Conservation (phyloP, 805 yeast species). For the Yarrowia yakushimensis region DNA sequence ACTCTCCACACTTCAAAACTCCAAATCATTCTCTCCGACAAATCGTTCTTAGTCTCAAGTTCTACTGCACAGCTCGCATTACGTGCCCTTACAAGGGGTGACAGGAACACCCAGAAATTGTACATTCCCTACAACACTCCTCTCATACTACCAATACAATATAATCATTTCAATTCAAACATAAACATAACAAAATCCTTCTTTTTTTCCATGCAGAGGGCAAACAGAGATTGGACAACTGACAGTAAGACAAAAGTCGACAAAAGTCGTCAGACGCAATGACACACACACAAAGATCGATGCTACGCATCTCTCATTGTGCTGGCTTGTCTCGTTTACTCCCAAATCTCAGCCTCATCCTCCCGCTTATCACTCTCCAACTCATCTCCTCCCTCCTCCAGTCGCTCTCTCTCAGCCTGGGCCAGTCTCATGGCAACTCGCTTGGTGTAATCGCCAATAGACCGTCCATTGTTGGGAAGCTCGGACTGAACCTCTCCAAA, state of each 20-base stretch:
- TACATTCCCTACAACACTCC: too few relatives aligned
- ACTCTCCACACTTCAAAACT: too few relatives aligned
- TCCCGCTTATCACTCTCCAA: conserved; percentile 82
- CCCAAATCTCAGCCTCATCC: conserved; percentile 83
- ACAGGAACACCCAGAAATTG: too few relatives aligned
- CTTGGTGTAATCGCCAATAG: conserved; percentile 82
- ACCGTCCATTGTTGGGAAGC: conserved; percentile 45
- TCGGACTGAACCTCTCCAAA: conserved; percentile 39
- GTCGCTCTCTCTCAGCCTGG: conserved; percentile 78
- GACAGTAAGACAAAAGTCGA: too few relatives aligned
- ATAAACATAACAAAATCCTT: neutral
- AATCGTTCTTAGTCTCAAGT: too few relatives aligned
- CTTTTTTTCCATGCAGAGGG: neutral
- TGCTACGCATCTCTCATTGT: neutral
- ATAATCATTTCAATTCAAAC: conserved; percentile 3
- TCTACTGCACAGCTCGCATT: too few relatives aligned
- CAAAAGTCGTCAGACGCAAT: neutral
- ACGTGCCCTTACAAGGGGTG: too few relatives aligned
- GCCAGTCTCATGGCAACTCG: conserved; percentile 90
- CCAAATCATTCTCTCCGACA: too few relatives aligned
- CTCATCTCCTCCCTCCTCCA: conserved; percentile 84
- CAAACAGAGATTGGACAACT: too few relatives aligned
- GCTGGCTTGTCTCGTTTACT: neutral
- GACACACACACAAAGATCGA: too few relatives aligned
- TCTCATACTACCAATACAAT: neutral